Conservation (phyloP, 129 eudicot genomes). For the Lactuca saligna region DNA sequence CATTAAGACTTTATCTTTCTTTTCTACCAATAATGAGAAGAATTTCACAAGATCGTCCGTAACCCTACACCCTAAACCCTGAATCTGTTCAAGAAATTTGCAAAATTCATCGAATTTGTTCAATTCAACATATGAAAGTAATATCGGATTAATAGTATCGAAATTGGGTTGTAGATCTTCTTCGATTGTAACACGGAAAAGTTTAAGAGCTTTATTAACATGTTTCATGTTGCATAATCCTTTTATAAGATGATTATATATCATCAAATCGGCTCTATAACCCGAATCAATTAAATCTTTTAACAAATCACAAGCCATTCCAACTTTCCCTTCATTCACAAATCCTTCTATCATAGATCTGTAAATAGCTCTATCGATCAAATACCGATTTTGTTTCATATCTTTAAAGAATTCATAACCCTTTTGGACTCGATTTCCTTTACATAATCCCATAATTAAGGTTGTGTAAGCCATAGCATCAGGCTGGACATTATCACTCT, state of each 20-base stretch:
- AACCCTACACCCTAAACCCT: constrained; percentile 50
- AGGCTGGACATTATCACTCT: constrained; percentile 64
- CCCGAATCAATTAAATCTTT: constrained; percentile 84
- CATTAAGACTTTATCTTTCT: constrained; percentile 32
- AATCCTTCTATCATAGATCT: constrained; percentile 71
- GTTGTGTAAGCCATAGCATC: constrained; percentile 94
- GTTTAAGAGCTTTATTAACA: constrained; percentile 70
- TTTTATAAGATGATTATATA: constrained; percentile 73
- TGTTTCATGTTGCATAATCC: constrained; percentile 74
- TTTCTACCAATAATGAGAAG: constrained; percentile 53
- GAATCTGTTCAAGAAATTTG: constrained; percentile 62
- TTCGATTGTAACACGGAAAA: constrained; percentile 60
- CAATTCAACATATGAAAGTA: constrained; percentile 58
- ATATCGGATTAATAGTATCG: constrained; percentile 63
- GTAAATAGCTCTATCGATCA: constrained; percentile 83
- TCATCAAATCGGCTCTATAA: constrained; percentile 84
- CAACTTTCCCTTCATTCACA: constrained; percentile 75
- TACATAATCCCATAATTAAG: constrained; percentile 62
- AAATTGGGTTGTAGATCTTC: constrained; percentile 84
- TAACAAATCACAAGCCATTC: constrained; percentile 68
- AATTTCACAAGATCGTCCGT: constrained; percentile 56
- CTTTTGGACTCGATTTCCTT: constrained; percentile 55
- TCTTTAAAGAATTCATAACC: constrained; percentile 70
- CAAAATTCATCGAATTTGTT: constrained; percentile 59
- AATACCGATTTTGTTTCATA: constrained; percentile 65